These are phyloP conservation scores for Graphiopsis chlorocephala DNA, from an alignment of 2,329 filamentous ascomycete species.

Conservation along the genomic window DNA sequence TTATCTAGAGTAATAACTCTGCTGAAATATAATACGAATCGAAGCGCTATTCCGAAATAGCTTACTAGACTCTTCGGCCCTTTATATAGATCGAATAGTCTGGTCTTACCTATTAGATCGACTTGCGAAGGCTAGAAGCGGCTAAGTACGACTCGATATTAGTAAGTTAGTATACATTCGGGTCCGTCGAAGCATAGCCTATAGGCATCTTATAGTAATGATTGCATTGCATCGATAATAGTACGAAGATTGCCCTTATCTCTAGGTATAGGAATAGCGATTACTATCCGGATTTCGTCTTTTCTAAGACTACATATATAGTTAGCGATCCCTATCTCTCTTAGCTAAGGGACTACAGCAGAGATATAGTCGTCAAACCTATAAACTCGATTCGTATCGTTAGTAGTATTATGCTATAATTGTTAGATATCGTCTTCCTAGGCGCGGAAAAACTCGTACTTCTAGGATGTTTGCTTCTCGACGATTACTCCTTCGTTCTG, in stretches of 20 bases:
- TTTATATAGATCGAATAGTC: slow-evolving; percentile 15
- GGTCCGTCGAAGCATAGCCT: slow-evolving; percentile 17
- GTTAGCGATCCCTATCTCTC: slow-evolving; percentile 11
- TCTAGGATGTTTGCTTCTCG: no score
- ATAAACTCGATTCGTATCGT: not conserved
- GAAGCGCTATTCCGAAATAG: not conserved
- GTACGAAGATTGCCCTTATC: not conserved
- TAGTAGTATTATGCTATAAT: not conserved
- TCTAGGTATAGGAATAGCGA: not conserved
- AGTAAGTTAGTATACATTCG: slow-evolving; percentile 17
- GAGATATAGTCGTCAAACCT: slow-evolving; percentile 13
- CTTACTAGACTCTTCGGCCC: not conserved
- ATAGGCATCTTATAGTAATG: slow-evolving; percentile 9
- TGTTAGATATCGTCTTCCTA: slow-evolving; percentile 7
- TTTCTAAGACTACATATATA: slow-evolving; percentile 11
- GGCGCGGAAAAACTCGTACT: not conserved
- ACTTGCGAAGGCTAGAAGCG: slow-evolving; percentile 14
- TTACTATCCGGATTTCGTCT: slow-evolving; percentile 13
- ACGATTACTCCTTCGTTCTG: no score
- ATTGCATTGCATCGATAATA: slow-evolving; percentile 6
- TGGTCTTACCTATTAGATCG: slow-evolving; percentile 12
- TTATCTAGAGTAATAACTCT: no score
- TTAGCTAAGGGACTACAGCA: slow-evolving; percentile 15
- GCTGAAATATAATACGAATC: slow-evolving; percentile 1
- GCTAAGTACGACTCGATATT: slow-evolving; percentile 13